Conservation (phyloP, 805 yeast species). For the Saccharomycopsis synnaedendra region DNA sequence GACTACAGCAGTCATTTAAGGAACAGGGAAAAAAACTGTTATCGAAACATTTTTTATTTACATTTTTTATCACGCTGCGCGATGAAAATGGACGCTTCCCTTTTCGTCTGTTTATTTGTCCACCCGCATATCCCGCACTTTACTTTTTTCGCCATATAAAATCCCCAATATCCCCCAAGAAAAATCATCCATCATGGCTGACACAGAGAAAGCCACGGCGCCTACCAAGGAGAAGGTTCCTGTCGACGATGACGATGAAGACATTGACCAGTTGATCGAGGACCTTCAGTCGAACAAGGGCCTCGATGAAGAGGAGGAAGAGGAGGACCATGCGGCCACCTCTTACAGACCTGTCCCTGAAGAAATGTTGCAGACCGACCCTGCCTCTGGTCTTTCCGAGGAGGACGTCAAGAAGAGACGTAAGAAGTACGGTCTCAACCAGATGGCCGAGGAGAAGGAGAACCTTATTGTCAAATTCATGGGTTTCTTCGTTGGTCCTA, state of each 20-base stretch:
- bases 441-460: slow-evolving; percentile 84
- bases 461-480: slow-evolving; percentile 68
- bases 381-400: slow-evolving; percentile 59
- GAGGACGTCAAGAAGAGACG: slow-evolving; percentile 77
- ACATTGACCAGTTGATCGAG: slow-evolving; percentile 59
- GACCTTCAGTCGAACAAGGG: slow-evolving; percentile 64
- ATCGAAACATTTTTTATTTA: no score
- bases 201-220: slow-evolving; percentile 12
- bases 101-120: no score
- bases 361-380: slow-evolving; percentile 74
- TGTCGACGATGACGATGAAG: slow-evolving; percentile 55
- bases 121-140: no score
- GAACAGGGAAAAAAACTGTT: no score
- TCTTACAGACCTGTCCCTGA: slow-evolving; percentile 76
- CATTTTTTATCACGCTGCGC: no score
- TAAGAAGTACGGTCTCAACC: slow-evolving; percentile 84
- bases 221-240: slow-evolving; percentile 48
- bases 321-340: slow-evolving; percentile 36
- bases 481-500: slow-evolving; percentile 88
- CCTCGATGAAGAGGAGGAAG: slow-evolving; percentile 37
- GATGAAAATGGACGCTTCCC: no score
- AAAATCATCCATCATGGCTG: neutral
- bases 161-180: no score
- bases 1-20: no score
- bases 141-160: no score